A percentile compares a stretch with the other conserved stretches of the same genome.
These are phyloP conservation scores for Aspergillus tanneri DNA, from an alignment of 2,329 filamentous ascomycete species.

Conservation along the genomic window DNA sequence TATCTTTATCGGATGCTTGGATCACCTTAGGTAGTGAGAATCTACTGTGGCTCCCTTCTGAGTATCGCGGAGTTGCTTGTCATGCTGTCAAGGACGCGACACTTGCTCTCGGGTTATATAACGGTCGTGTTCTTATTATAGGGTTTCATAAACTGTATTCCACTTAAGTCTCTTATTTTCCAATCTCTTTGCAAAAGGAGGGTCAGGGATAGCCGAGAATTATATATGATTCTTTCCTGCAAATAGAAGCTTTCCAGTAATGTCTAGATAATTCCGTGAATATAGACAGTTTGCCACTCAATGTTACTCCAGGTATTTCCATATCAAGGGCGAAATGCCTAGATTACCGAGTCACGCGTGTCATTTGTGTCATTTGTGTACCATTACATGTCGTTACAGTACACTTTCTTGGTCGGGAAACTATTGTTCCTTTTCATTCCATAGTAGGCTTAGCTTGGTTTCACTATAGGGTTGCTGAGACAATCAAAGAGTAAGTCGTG, in stretches of 20 bases:
- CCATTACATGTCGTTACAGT: constrained; percentile 6
- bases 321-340: too few relatives aligned
- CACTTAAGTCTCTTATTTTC: constrained; percentile 10
- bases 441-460: constrained; percentile 5
- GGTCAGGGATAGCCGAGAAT: constrained; percentile 6
- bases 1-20: constrained; percentile 9
- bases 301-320: too few relatives aligned
- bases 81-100: constrained; percentile 8
- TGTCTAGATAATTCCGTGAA: constrained; percentile 8
- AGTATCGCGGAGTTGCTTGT: constrained; percentile 4
- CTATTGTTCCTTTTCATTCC: background rate
- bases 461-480: constrained; percentile 10
- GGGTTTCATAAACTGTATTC: constrained; percentile 8
- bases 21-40: constrained; percentile 6
- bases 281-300: constrained; percentile 4
- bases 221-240: constrained; percentile 3
- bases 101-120: constrained; percentile 5
- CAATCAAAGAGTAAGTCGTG: constrained; percentile 12
- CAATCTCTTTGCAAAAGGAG: constrained; percentile 14
- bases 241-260: constrained; percentile 1
- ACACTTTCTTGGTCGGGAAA: background rate
- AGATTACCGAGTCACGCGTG: too few relatives aligned
- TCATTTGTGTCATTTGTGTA: constrained; percentile 1
- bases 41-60: constrained; percentile 11
- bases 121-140: constrained; percentile 9